A percentile compares a stretch with the other conserved stretches of the same genome.
Evolutionary conservation across 441 rosid genomes (phyloP).

Genomic region (Aleurites moluccanus): DNA sequence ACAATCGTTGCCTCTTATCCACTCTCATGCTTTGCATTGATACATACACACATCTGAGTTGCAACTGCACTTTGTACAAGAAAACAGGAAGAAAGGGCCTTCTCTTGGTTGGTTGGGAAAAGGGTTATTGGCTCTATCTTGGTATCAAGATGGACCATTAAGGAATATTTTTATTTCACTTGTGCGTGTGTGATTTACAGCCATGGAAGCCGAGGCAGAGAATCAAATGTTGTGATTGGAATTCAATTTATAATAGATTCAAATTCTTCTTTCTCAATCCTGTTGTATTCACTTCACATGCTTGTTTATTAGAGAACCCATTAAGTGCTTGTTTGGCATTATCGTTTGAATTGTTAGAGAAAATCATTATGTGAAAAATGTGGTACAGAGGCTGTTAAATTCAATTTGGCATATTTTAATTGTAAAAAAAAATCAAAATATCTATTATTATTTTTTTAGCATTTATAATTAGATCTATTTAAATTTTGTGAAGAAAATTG

Average conservation of each 20-base stretch:
- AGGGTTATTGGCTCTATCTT: not conserved
- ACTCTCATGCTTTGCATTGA: not conserved
- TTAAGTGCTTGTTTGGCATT: not conserved
- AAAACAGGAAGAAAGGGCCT: not conserved
- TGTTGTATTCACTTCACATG: not conserved
- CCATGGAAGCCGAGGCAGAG: not conserved
- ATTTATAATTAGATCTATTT: no score
- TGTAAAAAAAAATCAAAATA: no score
- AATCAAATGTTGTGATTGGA: not conserved
- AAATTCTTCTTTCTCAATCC: not conserved
- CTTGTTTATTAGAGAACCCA: no score
- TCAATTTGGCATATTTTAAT: no score
- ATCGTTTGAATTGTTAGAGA: no score
- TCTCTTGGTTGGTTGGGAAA: not conserved
- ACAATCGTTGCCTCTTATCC: not conserved
- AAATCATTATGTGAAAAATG: no score
- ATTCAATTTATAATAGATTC: not conserved
- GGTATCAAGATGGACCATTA: not conserved
- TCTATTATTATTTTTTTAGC: no score
- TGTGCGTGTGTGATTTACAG: not conserved
- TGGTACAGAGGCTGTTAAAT: no score
- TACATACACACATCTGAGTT: not conserved
- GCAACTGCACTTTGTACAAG: not conserved
- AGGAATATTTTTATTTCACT: not conserved
- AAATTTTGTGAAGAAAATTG: no score